Conservation (phyloP, 495 filamentous ascomycete species). For the Aspergillus saccharolyticus region DNA sequence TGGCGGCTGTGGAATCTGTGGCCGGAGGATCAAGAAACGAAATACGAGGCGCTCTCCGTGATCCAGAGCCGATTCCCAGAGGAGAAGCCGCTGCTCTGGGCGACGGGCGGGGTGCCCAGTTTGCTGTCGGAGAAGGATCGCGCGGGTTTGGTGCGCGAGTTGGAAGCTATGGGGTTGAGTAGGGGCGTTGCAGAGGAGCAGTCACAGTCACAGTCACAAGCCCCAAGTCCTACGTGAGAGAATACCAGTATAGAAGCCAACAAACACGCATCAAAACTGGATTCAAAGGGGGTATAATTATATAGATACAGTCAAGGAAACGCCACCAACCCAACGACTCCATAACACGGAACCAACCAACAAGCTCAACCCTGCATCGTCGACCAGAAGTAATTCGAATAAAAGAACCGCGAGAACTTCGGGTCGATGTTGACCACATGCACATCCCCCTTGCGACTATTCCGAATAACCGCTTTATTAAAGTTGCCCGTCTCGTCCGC, state of each 20-base stretch:
- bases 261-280: too few species aligned
- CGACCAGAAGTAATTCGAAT: conserved; percentile 94
- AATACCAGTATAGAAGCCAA: not conserved
- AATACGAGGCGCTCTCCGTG: conserved; percentile 28
- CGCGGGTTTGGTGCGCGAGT: not conserved
- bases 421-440: conserved; percentile 92
- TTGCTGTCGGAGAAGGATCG: conserved; percentile 25
- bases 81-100: conserved; percentile 12
- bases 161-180: not conserved
- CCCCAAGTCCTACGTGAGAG: not conserved
- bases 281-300: not conserved
- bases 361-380: conserved; percentile 53
- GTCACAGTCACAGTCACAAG: not conserved
- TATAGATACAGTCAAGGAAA: not conserved
- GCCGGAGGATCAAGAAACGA: conserved; percentile 11
- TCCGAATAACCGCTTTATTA: conserved; percentile 79
- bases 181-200: not conserved
- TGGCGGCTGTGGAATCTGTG: conserved; percentile 27
- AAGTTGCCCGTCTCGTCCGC: conserved; percentile 76
- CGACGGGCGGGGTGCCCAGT: conserved; percentile 8
- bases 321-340: conserved; percentile 8
- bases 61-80: conserved; percentile 31
- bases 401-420: conserved; percentile 87
- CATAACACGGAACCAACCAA: not conserved
- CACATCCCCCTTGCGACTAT: conserved; percentile 82